phyloP scores from a whole-genome alignment of 2,329 filamentous ascomycete species.

The Geoglossum cookeanum region DNA sequence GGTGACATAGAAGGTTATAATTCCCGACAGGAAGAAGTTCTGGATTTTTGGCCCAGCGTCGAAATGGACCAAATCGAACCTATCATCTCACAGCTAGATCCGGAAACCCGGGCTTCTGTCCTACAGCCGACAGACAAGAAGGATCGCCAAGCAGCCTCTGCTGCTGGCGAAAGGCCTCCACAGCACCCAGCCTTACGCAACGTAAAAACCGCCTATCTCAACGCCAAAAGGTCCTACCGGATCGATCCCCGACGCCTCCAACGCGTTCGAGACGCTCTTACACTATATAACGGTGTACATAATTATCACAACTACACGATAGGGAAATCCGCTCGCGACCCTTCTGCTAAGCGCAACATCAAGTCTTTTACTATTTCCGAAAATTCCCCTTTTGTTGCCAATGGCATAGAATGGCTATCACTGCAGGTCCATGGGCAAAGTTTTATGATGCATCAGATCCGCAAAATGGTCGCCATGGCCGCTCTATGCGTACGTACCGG shows the following conservation, averaged over 20 bases:
- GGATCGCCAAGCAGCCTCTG: not conserved
- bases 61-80: slow-evolving; percentile 67
- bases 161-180: not conserved
- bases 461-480: slow-evolving; percentile 95
- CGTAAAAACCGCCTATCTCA: slow-evolving; percentile 64
- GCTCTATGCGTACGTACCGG: slow-evolving; percentile 71
- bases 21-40: slow-evolving; percentile 55
- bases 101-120: not conserved
- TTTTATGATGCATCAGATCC: slow-evolving; percentile 99
- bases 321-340: slow-evolving; percentile 62
- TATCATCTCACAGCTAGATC: slow-evolving; percentile 21
- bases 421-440: slow-evolving; percentile 93
- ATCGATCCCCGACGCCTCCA: slow-evolving; percentile 51
- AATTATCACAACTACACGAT: slow-evolving; percentile 99
- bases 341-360: slow-evolving; percentile 77
- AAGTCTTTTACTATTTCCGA: slow-evolving; percentile 46
- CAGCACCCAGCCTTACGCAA: not conserved
- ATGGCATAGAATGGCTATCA: slow-evolving; percentile 86
- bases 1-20: slow-evolving; percentile 50
- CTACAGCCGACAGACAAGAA: not conserved
- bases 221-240: slow-evolving; percentile 70
- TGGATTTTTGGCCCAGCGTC: slow-evolving; percentile 62
- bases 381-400: slow-evolving; percentile 55
- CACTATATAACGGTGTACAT: slow-evolving; percentile 60
- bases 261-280: slow-evolving; percentile 56